Percentiles rank a stretch among this genome's conserved stretches.
phyloP scores from a whole-genome alignment of 1,284 basidiomycete genomes.

The Ceratobasidium sp. region DNA sequence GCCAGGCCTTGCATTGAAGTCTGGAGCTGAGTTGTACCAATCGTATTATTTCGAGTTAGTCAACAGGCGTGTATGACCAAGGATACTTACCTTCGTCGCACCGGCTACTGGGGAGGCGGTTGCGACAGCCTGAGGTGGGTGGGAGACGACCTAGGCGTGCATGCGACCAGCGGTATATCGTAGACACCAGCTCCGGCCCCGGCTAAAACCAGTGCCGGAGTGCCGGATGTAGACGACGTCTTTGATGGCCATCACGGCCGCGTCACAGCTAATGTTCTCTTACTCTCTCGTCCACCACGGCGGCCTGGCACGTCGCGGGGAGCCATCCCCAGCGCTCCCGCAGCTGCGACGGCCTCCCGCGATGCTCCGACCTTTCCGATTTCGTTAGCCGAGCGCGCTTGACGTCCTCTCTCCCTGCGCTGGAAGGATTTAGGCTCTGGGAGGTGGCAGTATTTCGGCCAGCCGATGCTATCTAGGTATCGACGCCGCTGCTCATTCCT shows the following conservation, averaged over 20 bases:
- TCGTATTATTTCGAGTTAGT: no score
- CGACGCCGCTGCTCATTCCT: background rate
- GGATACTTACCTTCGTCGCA: no score
- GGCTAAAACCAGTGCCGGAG: background rate
- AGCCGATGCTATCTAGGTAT: background rate
- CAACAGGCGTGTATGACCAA: no score
- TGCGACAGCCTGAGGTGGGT: no score
- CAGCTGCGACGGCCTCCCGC: background rate
- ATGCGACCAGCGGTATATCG: no score
- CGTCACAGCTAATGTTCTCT: background rate
- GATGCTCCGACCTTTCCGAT: background rate
- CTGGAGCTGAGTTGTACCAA: no score
- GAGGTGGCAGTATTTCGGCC: background rate
- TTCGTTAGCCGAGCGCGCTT: slow-evolving; percentile 6
- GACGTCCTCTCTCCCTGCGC: background rate
- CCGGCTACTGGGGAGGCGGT: no score
- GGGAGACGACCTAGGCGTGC: no score
- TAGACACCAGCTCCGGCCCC: background rate
- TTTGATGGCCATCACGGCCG: background rate
- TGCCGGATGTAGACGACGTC: background rate
- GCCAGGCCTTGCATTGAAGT: no score
- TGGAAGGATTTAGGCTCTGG: background rate
- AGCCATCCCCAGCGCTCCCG: slow-evolving; percentile 2
- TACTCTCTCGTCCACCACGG: background rate
- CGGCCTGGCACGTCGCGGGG: background rate